phyloP scores from a whole-genome alignment of 306 rosid species.

The Dicorynia guianensis region DNA sequence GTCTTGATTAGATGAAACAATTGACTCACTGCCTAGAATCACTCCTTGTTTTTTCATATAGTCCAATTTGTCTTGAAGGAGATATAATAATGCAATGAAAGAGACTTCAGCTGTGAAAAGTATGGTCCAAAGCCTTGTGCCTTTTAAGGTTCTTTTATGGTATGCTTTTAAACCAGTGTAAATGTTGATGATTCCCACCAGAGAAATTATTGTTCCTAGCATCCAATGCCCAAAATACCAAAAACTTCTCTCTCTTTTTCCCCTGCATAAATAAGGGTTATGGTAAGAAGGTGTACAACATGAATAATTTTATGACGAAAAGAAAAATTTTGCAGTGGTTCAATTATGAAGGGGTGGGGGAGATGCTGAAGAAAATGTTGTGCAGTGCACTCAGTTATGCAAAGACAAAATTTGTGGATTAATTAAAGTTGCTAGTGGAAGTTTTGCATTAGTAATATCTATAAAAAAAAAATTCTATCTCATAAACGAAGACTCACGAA shows the following conservation, averaged over 20 bases:
- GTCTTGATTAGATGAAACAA: constrained; percentile 47
- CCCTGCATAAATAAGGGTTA: constrained; percentile 54
- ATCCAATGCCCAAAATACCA: constrained; percentile 93
- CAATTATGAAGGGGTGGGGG: not conserved
- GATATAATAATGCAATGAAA: constrained; percentile 71
- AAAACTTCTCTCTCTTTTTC: constrained; percentile 71
- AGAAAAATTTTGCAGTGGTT: not conserved
- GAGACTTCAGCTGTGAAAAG: constrained; percentile 80
- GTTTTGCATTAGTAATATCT: no score
- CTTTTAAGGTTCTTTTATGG: constrained; percentile 67
- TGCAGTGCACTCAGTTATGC: not conserved
- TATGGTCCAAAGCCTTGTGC: constrained; percentile 77
- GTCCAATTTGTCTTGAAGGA: constrained; percentile 86
- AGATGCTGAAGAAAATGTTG: no score
- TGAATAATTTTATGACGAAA: not conserved
- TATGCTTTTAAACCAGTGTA: constrained; percentile 87
- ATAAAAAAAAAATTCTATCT: no score
- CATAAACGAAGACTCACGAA: no score
- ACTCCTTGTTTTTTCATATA: constrained; percentile 80
- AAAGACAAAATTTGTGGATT: not conserved
- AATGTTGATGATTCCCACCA: constrained; percentile 80
- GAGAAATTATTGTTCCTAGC: constrained; percentile 73
- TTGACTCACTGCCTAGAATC: constrained; percentile 51
- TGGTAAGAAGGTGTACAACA: not conserved
- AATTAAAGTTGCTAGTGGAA: not conserved